Conservation (phyloP, 345 rosid genomes). For the Lepidium aucheri region DNA sequence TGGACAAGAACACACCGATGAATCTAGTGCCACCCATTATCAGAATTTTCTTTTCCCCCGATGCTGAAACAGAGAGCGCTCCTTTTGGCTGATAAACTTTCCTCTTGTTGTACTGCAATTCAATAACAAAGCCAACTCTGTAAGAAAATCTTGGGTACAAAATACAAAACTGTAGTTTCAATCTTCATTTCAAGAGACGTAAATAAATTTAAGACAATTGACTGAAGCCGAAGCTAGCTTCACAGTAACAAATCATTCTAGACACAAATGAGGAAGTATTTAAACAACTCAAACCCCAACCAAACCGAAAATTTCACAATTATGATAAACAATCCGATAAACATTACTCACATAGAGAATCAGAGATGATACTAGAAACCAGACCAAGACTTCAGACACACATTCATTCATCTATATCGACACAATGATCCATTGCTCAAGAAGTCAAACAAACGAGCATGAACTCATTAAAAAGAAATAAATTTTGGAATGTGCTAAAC, state of each 20-base stretch:
- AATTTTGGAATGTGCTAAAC: no score
- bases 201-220: not conserved
- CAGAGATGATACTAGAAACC: conserved; percentile 1
- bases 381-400: not conserved
- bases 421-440: not conserved
- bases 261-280: not conserved
- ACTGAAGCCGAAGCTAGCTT: no score
- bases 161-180: not conserved
- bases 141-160: not conserved
- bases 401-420: not conserved
- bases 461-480: not conserved
- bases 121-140: conserved; percentile 1
- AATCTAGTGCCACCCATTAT: conserved; percentile 97
- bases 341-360: not conserved
- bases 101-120: conserved; percentile 68
- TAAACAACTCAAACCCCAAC: not conserved
- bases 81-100: conserved; percentile 58
- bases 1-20: conserved; percentile 79
- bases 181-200: not conserved
- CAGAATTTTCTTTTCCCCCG: conserved; percentile 79
- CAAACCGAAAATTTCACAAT: not conserved
- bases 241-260: no score
- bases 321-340: not conserved
- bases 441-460: not conserved
- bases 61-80: conserved; percentile 58